A percentile compares a stretch with the other conserved stretches of the same genome.
These are phyloP conservation scores for Boletus chippewaensis DNA, from an alignment of 1,284 basidiomycete species.

Conservation along the genomic window DNA sequence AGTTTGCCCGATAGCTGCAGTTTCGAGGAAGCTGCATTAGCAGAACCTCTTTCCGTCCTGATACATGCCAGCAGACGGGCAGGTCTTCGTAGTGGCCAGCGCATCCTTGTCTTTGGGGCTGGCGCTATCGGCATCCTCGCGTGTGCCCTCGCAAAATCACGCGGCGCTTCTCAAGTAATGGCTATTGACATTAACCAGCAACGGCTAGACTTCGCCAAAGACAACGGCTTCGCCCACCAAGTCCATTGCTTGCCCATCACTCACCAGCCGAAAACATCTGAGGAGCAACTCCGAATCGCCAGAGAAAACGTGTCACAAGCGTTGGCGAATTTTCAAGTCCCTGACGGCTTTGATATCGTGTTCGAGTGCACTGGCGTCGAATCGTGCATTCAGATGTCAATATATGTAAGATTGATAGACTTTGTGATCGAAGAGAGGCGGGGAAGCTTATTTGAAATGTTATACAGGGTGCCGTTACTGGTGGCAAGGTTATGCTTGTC, in stretches of 20 bases:
- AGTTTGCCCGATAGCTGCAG: constrained; percentile 75
- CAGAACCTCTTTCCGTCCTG: constrained; percentile 88
- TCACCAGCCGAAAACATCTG: constrained; percentile 45
- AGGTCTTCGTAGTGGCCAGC: constrained; percentile 50
- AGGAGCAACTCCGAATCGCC: constrained; percentile 62
- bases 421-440: constrained; percentile 8
- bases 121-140: constrained; percentile 91
- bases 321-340: constrained; percentile 52
- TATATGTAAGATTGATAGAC: constrained; percentile 54
- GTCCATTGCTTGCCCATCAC: constrained; percentile 58
- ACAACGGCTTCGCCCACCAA: constrained; percentile 71
- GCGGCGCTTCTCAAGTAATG: constrained; percentile 65
- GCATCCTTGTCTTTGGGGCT: constrained; percentile 84
- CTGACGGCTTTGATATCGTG: constrained; percentile 84
- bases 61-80: constrained; percentile 78
- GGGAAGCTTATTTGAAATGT: constrained; percentile 13
- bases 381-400: constrained; percentile 80
- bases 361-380: constrained; percentile 96
- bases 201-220: constrained; percentile 71
- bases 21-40: constrained; percentile 77
- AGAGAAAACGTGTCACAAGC: constrained; percentile 53
- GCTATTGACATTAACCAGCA: constrained; percentile 82
- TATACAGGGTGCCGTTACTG: constrained; percentile 66
- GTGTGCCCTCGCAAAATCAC: constrained; percentile 68
- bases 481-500: constrained; percentile 86